Conservation (phyloP, 2,329 filamentous ascomycete species). For the Calonectria multiphialidica region DNA sequence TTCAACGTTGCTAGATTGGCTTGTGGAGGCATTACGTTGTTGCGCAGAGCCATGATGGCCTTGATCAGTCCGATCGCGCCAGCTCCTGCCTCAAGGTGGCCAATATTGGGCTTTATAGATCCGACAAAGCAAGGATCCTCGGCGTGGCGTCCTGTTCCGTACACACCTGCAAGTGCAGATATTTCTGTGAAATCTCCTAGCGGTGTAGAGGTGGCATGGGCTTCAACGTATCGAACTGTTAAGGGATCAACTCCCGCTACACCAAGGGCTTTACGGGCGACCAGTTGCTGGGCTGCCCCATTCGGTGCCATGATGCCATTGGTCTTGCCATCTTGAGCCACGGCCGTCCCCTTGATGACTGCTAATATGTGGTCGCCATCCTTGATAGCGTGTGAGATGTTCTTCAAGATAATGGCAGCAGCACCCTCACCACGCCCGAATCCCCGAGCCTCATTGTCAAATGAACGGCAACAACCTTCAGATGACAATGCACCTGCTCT, state of each 20-base stretch:
- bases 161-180: background rate
- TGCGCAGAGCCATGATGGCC: background rate
- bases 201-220: conserved; percentile 90
- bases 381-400: conserved; percentile 53
- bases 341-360: conserved; percentile 47
- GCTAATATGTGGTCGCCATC: conserved; percentile 54
- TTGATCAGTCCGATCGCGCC: background rate
- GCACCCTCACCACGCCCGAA: conserved; percentile 35
- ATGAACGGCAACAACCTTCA: conserved; percentile 51
- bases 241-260: conserved; percentile 20
- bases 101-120: background rate
- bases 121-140: background rate
- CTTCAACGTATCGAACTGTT: conserved; percentile 78
- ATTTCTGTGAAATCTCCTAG: conserved; percentile 82
- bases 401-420: conserved; percentile 55
- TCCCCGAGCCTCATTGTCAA: conserved; percentile 30
- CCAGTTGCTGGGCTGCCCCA: conserved; percentile 47
- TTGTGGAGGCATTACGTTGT: background rate
- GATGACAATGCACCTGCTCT: background rate
- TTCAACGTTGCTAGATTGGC: background rate
- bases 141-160: background rate
- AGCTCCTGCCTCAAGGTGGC: background rate
- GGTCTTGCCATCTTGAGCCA: conserved; percentile 54
- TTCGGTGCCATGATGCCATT: conserved; percentile 58
- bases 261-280: conserved; percentile 45